phyloP scores from a whole-genome alignment of 345 rosid genomes.

The Bruguiera parviflora region DNA sequence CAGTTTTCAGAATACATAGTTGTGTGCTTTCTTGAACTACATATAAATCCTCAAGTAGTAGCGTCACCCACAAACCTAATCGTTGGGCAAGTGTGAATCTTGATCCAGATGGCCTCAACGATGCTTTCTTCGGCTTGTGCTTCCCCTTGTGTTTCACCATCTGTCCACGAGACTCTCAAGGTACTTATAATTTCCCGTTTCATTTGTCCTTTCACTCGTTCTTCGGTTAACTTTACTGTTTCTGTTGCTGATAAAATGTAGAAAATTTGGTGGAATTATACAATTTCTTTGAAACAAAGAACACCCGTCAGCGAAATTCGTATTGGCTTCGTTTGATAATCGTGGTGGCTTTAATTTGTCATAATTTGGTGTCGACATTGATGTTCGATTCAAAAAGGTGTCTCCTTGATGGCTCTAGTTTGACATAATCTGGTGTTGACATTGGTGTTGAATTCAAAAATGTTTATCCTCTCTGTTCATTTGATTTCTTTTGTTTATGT shows the following conservation, averaged over 20 bases:
- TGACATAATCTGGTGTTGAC: no score
- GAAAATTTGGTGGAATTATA: neutral
- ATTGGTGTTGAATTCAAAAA: no score
- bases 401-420: no score
- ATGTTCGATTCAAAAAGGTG: no score
- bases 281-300: neutral
- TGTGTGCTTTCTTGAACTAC: no score
- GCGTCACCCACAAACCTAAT: neutral
- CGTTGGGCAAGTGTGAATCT: neutral
- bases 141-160: slow-evolving; percentile 42
- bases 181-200: slow-evolving; percentile 26
- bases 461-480: no score
- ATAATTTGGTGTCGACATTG: no score
- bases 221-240: neutral
- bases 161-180: slow-evolving; percentile 52
- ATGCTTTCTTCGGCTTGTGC: slow-evolving; percentile 55
- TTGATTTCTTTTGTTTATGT: neutral
- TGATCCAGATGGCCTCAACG: slow-evolving; percentile 58
- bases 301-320: neutral
- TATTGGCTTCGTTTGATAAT: neutral
- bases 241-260: neutral
- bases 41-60: no score
- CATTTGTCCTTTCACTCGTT: no score
- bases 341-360: no score
- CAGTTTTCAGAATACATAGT: no score